Evolutionary conservation across 108 stramenopile genomes (phyloP), one percentile per base, ranked within the genome.

Genomic region (Nitzschia inconspicua): DNA sequence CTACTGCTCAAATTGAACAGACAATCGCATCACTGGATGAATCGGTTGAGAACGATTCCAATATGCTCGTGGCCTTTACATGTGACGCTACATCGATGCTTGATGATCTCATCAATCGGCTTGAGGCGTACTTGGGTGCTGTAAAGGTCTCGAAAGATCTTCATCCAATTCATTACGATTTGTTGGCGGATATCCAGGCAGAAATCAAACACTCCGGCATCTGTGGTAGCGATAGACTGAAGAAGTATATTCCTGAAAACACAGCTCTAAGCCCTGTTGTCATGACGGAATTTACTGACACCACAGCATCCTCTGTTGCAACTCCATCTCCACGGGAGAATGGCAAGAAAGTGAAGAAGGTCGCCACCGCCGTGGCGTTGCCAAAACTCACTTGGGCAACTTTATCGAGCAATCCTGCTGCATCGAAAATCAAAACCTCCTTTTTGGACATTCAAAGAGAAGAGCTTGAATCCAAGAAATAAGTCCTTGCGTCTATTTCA

Each of bases 391-490:
- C 56, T 7, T 70, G 68, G 68, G 68, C 68, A 3, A 48, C 24
- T 6, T 44, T 30, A 2, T 30, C 27, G 31, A 40, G 25, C 0
- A 28, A 22, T 19, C 0, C 27, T 19, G 31, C 32, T 27, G 16
- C 29, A 18, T 26, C 57, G 6, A 20, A 18, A 16, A 36, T 31
- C 3, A 70, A 70, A 31, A 42, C 32, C 4, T 70, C 68, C 22
- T 32, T 70, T 23, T 35, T 70, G 18, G 68, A 70, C 39, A 70
- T 70, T 44, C 68, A 70, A 39, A 61, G 56, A 29, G 29, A 66
- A 20, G 65, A 66, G 44, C 44, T 66, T 29, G 25, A 66, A 32
- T 56, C 65, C 0, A 57, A 56, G 41, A 41, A 39, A n/a, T n/a
- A n/a, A n/a, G n/a, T n/a, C n/a, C n/a, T n/a, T n/a, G n/a, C n/a